Conservation (phyloP, 2,329 filamentous ascomycete genomes). For the Apiospora phragmitis region DNA sequence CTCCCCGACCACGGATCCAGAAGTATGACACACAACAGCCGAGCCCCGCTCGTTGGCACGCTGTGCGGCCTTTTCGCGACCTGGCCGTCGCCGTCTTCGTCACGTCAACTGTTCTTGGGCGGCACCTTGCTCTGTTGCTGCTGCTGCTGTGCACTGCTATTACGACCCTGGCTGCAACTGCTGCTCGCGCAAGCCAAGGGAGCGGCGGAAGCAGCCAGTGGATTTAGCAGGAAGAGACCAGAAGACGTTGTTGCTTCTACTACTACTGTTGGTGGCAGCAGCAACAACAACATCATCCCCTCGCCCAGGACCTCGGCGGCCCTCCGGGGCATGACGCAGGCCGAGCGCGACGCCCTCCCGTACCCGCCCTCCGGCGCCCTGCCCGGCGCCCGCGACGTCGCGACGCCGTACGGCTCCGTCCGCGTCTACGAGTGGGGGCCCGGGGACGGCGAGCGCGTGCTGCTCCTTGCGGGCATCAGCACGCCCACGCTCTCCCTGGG, state of each 20-base stretch:
- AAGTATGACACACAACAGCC: not conserved
- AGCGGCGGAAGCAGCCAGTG: not conserved
- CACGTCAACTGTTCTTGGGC: not conserved
- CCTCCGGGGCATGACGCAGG: not conserved
- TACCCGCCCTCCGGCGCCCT: constrained; percentile 69
- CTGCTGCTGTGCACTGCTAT: not conserved
- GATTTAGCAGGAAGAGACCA: too few species aligned
- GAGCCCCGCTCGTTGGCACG: not conserved
- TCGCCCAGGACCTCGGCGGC: not conserved
- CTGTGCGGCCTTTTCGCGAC: not conserved
- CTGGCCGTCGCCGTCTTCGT: not conserved
- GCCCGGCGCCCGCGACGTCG: constrained; percentile 68
- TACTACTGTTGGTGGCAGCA: not conserved
- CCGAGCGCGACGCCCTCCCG: constrained; percentile 35
- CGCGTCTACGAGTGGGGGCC: constrained; percentile 82
- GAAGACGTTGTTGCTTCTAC: too few species aligned
- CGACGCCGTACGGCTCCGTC: constrained; percentile 69
- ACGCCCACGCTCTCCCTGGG: constrained; percentile 73
- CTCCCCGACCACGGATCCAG: not conserved
- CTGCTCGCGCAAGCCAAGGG: not conserved
- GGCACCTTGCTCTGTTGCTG: not conserved
- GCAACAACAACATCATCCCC: not conserved
- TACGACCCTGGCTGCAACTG: not conserved
- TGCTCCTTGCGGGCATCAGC: constrained; percentile 79
- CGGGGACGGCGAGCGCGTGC: constrained; percentile 66